Percentiles rank a stretch among this genome's conserved stretches.
phyloP scores from a whole-genome alignment of 164 flowering plant genomes.

The Warburgia ugandensis region DNA sequence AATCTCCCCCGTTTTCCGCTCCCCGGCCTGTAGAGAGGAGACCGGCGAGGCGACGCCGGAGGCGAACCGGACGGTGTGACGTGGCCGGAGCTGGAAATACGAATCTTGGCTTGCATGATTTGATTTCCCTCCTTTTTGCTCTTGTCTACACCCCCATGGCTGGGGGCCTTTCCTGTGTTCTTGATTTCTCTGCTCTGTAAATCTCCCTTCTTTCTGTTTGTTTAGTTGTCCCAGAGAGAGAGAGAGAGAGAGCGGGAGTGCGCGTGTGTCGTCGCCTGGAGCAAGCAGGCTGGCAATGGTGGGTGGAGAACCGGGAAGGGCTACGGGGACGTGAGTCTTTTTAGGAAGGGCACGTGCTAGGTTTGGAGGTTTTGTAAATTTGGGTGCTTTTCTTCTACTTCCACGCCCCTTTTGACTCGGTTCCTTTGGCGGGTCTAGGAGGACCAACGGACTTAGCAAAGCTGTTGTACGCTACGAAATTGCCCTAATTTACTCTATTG shows the following conservation, averaged over 20 bases:
- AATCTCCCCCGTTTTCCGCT: slow-evolving; percentile 24
- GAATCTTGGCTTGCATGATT: slow-evolving; percentile 53
- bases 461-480: no score
- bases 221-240: background rate
- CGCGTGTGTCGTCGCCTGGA: background rate
- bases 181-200: no score
- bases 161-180: no score
- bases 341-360: background rate
- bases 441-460: no score
- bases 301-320: background rate
- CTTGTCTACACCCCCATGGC: background rate
- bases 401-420: no score
- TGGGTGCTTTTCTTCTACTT: no score
- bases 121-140: background rate
- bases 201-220: background rate
- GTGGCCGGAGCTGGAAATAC: slow-evolving; percentile 58
- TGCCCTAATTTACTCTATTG: no score
- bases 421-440: no score
- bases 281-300: background rate
- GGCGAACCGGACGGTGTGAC: slow-evolving; percentile 49
- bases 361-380: no score
- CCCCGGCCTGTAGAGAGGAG: slow-evolving; percentile 39
- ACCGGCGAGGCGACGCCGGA: slow-evolving; percentile 48
- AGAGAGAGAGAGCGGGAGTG: background rate
- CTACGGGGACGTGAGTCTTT: background rate